These are phyloP conservation scores for Penicillium decumbens DNA, from an alignment of 2,329 filamentous ascomycete genomes.

Conservation along the genomic window DNA sequence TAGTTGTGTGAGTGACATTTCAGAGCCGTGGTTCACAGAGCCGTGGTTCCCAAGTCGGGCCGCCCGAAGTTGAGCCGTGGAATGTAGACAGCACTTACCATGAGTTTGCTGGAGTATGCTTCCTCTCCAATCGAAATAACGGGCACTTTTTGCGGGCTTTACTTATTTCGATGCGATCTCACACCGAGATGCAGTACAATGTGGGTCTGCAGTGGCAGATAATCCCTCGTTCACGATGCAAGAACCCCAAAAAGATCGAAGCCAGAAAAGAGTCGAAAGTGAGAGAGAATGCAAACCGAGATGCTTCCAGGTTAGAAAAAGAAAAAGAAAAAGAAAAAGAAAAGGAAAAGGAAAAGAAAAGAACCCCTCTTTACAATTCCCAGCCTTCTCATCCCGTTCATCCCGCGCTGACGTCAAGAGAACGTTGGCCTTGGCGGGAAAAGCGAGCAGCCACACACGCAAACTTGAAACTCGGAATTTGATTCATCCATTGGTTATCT, in stretches of 20 bases:
- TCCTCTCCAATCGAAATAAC: not conserved
- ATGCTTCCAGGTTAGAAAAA: not conserved
- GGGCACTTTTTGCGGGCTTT: not conserved
- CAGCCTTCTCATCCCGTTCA: slow-evolving; percentile 15
- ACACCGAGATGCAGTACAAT: not conserved
- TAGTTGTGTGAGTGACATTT: not conserved
- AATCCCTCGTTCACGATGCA: not conserved
- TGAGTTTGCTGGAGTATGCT: not conserved
- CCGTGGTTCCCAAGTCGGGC: slow-evolving; percentile 9
- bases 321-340: no score
- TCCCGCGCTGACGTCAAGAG: slow-evolving; percentile 21
- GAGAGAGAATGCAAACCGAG: not conserved
- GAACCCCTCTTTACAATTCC: not conserved
- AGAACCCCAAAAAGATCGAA: not conserved
- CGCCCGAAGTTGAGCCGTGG: slow-evolving; percentile 1
- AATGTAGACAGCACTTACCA: slow-evolving; percentile 6
- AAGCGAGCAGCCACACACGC: slow-evolving; percentile 10
- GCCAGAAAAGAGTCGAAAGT: not conserved
- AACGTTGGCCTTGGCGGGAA: slow-evolving; percentile 15
- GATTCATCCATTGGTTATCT: not conserved
- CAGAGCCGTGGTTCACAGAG: not conserved
- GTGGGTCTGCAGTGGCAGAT: not conserved
- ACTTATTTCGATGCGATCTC: not conserved
- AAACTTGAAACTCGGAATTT: slow-evolving; percentile 8
- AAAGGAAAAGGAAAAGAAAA: not conserved